Evolutionary conservation across 441 rosid species (phyloP).

Genomic region (Pelargonium citronellum): DNA sequence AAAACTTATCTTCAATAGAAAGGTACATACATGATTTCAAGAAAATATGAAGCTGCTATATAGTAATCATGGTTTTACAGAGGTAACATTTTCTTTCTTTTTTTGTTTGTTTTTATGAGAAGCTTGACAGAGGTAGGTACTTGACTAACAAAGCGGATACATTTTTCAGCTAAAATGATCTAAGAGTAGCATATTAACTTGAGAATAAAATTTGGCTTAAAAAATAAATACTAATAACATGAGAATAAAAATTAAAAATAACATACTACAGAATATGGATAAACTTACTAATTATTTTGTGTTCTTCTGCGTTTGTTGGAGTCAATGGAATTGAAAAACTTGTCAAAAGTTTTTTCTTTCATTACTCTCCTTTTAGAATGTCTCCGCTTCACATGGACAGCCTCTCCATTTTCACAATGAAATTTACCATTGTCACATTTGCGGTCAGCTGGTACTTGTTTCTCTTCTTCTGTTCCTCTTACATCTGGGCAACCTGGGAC

Average conservation of each 20-base stretch:
- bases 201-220: too few relatives aligned
- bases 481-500: constrained; percentile 7
- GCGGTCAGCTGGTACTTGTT: constrained; percentile 9
- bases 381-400: constrained; percentile 14
- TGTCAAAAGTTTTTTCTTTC: constrained; percentile 26
- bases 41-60: neutral
- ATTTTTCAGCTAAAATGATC: too few relatives aligned
- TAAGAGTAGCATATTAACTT: too few relatives aligned
- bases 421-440: constrained; percentile 13
- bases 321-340: constrained; percentile 22
- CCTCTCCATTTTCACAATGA: constrained; percentile 4
- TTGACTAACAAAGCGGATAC: too few relatives aligned
- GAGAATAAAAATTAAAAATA: too few relatives aligned
- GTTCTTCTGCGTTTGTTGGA: constrained; percentile 22
- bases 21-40: neutral
- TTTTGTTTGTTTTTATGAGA: too few relatives aligned
- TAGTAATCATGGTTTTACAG: too few relatives aligned
- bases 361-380: constrained; percentile 15
- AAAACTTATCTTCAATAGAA: neutral
- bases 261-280: neutral
- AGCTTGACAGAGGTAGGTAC: too few relatives aligned
- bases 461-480: constrained; percentile 21
- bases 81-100: too few relatives aligned
- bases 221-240: too few relatives aligned
- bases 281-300: constrained; percentile 30